Percentiles rank a stretch among this genome's conserved stretches.
Conservation (phyloP, 352 stramenopile species). For the Pythium aquatile region DNA sequence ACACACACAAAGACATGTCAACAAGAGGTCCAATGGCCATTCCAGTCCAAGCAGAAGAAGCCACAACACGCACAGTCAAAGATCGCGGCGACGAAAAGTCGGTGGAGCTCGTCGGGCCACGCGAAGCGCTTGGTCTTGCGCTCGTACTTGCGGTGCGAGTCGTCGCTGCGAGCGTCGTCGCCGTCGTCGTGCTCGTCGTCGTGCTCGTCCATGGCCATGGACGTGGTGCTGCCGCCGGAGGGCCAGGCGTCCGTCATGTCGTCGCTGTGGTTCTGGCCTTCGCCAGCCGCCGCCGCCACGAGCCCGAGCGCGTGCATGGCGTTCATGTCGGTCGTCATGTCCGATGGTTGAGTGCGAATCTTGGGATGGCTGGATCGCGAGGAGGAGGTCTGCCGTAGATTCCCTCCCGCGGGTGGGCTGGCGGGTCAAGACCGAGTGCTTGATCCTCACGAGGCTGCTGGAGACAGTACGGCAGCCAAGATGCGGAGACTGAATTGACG, state of each 20-base stretch:
- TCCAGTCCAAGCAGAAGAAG: background rate
- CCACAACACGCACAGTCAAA: slow-evolving; percentile 59
- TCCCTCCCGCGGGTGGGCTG: background rate
- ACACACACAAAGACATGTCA: background rate
- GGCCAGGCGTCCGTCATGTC: slow-evolving; percentile 10
- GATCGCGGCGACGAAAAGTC: slow-evolving; percentile 83
- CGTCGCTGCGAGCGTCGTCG: background rate
- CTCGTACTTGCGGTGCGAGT: slow-evolving; percentile 78
- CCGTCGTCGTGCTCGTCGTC: slow-evolving; percentile 1
- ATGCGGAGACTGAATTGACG: background rate
- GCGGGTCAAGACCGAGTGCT: slow-evolving; percentile 1
- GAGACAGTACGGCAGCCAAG: background rate
- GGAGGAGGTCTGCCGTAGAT: no score
- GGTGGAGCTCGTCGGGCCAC: slow-evolving; percentile 86
- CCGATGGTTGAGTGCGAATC: background rate
- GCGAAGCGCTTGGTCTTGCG: slow-evolving; percentile 88
- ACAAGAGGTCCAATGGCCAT: background rate
- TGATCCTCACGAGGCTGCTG: background rate
- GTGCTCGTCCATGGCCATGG: slow-evolving; percentile 16
- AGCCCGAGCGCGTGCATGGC: slow-evolving; percentile 6
- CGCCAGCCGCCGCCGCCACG: slow-evolving; percentile 9
- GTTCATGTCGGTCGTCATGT: slow-evolving; percentile 16
- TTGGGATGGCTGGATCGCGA: background rate
- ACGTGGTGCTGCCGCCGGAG: slow-evolving; percentile 17
- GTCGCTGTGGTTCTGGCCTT: background rate